phyloP scores from a whole-genome alignment of 1,284 basidiomycete species.

The Trichosporon sp. region DNA sequence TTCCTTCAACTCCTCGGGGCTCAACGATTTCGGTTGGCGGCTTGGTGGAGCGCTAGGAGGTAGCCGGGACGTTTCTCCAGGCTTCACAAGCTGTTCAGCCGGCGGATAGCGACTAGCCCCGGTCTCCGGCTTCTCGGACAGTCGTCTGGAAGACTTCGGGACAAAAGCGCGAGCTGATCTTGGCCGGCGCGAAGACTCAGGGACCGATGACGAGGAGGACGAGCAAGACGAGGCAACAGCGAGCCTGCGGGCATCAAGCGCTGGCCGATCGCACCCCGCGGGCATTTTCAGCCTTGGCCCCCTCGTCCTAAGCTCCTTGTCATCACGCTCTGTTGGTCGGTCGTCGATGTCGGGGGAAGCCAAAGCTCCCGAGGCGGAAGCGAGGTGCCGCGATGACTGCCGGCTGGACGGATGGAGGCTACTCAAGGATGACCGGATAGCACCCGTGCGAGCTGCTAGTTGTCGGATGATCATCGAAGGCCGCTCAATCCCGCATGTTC shows the following conservation, averaged over 20 bases:
- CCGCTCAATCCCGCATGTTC: slow-evolving; percentile 6
- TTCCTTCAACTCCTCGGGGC: not conserved
- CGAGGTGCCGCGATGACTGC: not conserved
- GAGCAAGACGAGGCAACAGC: not conserved
- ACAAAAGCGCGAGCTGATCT: not conserved
- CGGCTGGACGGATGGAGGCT: not conserved
- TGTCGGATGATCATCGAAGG: slow-evolving; percentile 4
- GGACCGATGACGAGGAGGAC: not conserved
- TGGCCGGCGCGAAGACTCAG: not conserved
- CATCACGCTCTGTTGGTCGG: not conserved
- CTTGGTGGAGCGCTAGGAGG: not conserved
- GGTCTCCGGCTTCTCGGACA: too few species aligned
- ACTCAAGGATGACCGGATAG: not conserved
- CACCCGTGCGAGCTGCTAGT: not conserved
- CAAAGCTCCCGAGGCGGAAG: not conserved
- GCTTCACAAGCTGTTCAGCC: too few species aligned
- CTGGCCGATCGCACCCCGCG: not conserved
- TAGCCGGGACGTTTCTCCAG: too few species aligned
- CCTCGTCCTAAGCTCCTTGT: not conserved
- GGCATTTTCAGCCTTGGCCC: not conserved
- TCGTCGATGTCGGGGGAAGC: not conserved
- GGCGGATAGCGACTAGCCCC: not conserved
- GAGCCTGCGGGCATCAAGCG: not conserved
- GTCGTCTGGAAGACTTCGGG: not conserved
- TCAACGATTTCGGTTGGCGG: not conserved